Base-by-base conservation (phyloP, 768 basidiomycete genomes). In the Floccularia luteovirens region DNA sequence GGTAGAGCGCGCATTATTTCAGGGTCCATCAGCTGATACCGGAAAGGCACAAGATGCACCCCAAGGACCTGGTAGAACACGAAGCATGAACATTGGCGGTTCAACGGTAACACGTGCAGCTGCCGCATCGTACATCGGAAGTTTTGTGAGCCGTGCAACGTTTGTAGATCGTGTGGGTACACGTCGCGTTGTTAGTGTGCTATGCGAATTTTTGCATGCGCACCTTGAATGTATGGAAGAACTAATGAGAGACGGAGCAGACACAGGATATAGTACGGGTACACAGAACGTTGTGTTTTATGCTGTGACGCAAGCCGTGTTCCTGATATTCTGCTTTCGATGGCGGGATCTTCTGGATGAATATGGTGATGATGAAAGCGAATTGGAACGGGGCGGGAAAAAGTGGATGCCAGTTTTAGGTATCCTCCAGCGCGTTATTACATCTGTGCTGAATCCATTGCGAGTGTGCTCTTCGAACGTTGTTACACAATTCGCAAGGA, bases 271-370 rank as follows among this genome's bases (percentile, higher is more conserved):
- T 17, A 56, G 56, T 5, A 41, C 36, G 23, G 49, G 49, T n/a
- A 12, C n/a, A 17, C 71, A 75, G 40, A 70, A 84, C 49, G 76
- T 74, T 20, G 75, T 94, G 14, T 97, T 97, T 56, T 97, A 97
- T 56, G 91, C 93, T 2, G 84, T 94, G 23, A 64, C 80, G 0
- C 96, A 98, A 54, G 83, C 93, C 0, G 77, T 92, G 7, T 93
- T 99, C 56, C 72, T 98, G 47, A 90, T 99, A 47, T 99, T 99
- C 59, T 98, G 96, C 59, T 99, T 98, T 63, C 70, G 96, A 8
- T 98, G 94, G 94, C 67, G 89, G 44, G 96, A 98, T 48, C 63
- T 98, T 24, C 57, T 77, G 30, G 75, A 78, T 36, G 74, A 72
- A 16, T 65, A 64, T 31, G 75, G 73, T n/a, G 64, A 61, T n/a